phyloP scores from a whole-genome alignment of 306 rosid genomes.

The Lablab purpureus region DNA sequence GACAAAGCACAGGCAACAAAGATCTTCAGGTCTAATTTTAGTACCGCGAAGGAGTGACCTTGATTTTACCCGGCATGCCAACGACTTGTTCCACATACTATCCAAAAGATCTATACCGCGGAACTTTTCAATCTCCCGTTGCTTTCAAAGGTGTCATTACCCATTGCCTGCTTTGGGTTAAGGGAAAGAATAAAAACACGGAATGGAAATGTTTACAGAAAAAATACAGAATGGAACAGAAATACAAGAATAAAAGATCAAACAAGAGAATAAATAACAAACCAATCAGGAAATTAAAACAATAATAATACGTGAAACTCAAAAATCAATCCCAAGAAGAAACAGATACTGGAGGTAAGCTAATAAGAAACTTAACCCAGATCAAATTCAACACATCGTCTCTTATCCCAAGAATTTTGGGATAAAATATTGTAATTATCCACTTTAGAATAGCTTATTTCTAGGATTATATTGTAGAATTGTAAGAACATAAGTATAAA shows the following conservation, averaged over 20 bases:
- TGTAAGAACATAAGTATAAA: too few relatives aligned
- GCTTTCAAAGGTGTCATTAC: constrained; percentile 59
- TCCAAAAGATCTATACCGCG: too few relatives aligned
- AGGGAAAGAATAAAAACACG: not conserved
- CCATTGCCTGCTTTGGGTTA: not conserved
- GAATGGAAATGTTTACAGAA: too few relatives aligned
- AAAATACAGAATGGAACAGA: not conserved
- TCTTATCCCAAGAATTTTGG: too few relatives aligned
- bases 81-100: not conserved
- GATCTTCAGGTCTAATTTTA: not conserved
- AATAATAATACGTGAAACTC: not conserved
- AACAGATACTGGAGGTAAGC: not conserved
- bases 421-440: too few relatives aligned
- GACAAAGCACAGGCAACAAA: not conserved
- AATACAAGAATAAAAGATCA: not conserved
- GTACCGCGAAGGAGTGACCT: too few relatives aligned
- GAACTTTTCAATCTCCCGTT: constrained; percentile 43
- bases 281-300: not conserved
- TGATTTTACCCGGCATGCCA: not conserved
- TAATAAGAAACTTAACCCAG: not conserved
- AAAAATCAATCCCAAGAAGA: not conserved
- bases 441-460: too few relatives aligned
- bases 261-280: not conserved
- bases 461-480: too few relatives aligned
- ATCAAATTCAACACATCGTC: not conserved